Base-by-base conservation (phyloP, 371 early-diverging fungal species). In the Mortierella sp. region DNA sequence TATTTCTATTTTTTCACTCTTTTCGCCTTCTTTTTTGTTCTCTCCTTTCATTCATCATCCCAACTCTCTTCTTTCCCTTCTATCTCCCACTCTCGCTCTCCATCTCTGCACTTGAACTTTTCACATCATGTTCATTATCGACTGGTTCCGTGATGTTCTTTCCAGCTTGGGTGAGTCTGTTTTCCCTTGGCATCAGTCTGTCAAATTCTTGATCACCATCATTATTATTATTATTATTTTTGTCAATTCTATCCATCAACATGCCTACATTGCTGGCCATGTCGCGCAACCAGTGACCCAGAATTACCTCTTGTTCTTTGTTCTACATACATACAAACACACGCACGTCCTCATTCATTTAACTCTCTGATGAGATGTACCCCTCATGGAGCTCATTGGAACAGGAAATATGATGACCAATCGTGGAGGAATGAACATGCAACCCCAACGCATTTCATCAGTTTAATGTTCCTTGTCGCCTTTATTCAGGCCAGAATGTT, bases 111-210 rank as follows among this genome's bases (percentile, higher is more conserved):
- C 36, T 16, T 36, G 15, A 45, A 45, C 45, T 45, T 40, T 55
- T 57, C 11, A 60, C 72, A 69, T 40, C 58, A 97, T 96, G 97
- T 97, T 96, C 86, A 89, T 97, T 83, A 87, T 96, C 81, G 94
- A 94, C 86, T 97, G 97, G 97, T 95, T 97, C 87, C 95, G 93
- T 88, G 94, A 95, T 84, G 93, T 97, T 57, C 88, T 97, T 67
- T 86, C 92, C 72, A 86, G 86, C 68, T 88, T 96, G 61, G 97
- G 96, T 96, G 89, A 76, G 89, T 84, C 15, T 36, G 6, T 48
- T 15, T 41, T 40, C 24, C 33, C 38, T 32, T 57, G 59, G 33
- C 22, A 28, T 16, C 19, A 10, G 19, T 8, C 9, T 55, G 28
- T 32, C 52, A n/a, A 52, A 22, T 16, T 6, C 52, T 52, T 10